Base-by-base conservation (phyloP, 768 basidiomycete species). In the Pilatotrama ljubarskyi region DNA sequence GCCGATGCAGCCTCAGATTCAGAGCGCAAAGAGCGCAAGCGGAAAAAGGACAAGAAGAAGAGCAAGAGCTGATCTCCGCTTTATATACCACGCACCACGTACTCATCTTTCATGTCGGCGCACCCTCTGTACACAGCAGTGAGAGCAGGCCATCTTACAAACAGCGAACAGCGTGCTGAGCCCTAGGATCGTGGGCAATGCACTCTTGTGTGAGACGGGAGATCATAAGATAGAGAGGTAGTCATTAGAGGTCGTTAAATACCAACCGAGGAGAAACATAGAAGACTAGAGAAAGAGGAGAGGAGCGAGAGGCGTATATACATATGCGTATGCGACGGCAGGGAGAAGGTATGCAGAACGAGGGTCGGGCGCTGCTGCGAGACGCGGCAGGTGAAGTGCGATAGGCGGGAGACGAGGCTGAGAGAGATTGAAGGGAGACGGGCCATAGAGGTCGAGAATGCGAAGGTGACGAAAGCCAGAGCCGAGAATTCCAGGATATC, bases 1-100 rank as follows among this genome's bases (percentile, higher is more conserved):
- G 55, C 62, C 51, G 62, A 64, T 11, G 64, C 52, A 20, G 40
- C 44, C 50, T 25, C 65, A 49, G 65, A 61, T 13, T 37, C 52
- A 42, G 44, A 57, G 10, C 55, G 67, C 63, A 67, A 68, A 63
- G 47, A 51, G 37, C 44, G 56, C 56, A 66, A 68, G 67, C 55
- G 68, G 51, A 74, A 74, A 62, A 69, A 68, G 52, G 65, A 68
- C 55, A 71, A 72, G 55, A 61, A 60, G 26, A 65, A 62, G 43
- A 62, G 52, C 38, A 62, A 58, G 51, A 51, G 60, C 10, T 56
- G 43, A 32, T 38, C 24, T 10, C 18, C 9, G 11, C 17, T 22
- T 38, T n/a, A 10, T n/a, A 51, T 36, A 47, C 24, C 42, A 2
- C 47, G 42, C n/a, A 10, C 2, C 29, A 29, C 26, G 6, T 15